These are phyloP conservation scores for Nepenthes alata DNA, from an alignment of 179 eudicot genomes.

Conservation along the genomic window DNA sequence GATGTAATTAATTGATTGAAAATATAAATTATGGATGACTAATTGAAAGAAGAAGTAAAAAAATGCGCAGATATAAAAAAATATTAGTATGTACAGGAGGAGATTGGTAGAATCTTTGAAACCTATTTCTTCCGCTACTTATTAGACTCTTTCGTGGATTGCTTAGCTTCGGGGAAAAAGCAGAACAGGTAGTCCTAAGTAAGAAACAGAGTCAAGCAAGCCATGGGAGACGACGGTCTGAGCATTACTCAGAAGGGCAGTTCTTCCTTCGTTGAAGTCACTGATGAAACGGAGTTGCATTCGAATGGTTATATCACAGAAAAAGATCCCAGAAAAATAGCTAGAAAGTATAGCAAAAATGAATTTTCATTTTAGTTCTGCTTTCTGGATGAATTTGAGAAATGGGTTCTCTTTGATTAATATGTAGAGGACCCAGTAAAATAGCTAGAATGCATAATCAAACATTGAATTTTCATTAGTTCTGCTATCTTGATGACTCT, in stretches of 20 bases:
- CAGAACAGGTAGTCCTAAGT: too few species aligned
- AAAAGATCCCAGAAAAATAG: constrained; percentile 39
- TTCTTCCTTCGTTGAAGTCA: neutral
- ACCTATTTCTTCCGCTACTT: too few species aligned
- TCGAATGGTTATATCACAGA: constrained; percentile 6
- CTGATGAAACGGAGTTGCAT: neutral
- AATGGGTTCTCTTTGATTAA: neutral
- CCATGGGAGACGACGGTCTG: constrained; percentile 2
- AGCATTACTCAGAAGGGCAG: neutral
- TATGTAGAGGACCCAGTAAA: constrained; percentile 25
- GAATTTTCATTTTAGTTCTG: neutral
- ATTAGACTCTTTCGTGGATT: too few species aligned
- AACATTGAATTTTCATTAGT: neutral
- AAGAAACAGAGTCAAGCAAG: too few species aligned
- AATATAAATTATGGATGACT: too few species aligned
- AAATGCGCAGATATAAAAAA: too few species aligned
- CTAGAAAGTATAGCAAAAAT: constrained; percentile 25
- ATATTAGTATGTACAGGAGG: too few species aligned
- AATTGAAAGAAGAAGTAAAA: too few species aligned
- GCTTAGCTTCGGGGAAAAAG: too few species aligned
- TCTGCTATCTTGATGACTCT: neutral
- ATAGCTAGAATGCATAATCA: constrained; percentile 36
- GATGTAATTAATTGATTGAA: too few species aligned
- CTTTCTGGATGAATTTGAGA: neutral
- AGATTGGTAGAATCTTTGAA: too few species aligned